These are phyloP conservation scores for Chenopodium suecicum DNA, from an alignment of 148 eudicot genomes.

Conservation along the genomic window DNA sequence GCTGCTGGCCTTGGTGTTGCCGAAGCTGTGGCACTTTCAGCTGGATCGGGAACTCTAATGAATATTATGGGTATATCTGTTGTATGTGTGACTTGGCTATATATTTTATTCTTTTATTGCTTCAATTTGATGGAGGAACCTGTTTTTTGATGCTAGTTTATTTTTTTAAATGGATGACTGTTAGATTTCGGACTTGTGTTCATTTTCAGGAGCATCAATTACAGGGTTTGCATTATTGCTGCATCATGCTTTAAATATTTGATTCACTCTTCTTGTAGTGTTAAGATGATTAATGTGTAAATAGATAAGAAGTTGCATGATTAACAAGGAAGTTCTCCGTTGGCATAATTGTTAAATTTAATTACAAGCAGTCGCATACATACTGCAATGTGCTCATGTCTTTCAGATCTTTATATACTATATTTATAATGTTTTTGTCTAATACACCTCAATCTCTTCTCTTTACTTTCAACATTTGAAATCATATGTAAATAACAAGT, in stretches of 20 bases:
- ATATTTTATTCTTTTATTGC: conserved; percentile 14
- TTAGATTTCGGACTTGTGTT: background rate
- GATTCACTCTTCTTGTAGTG: background rate
- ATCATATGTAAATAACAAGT: background rate
- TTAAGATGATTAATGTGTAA: background rate
- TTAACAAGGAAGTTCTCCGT: background rate
- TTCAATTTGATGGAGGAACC: conserved; percentile 4
- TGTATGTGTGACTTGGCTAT: conserved; percentile 66
- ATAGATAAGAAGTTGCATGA: background rate
- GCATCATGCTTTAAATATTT: background rate
- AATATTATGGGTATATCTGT: conserved; percentile 86
- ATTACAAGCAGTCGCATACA: background rate
- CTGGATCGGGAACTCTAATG: conserved; percentile 76
- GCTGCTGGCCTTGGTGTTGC: conserved; percentile 76
- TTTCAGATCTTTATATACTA: background rate
- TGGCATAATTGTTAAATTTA: background rate
- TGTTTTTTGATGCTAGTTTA: background rate
- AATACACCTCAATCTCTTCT: background rate
- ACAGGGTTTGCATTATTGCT: background rate
- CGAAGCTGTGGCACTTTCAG: conserved; percentile 78
- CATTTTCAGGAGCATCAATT: background rate
- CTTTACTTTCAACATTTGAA: background rate
- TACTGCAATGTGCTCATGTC: background rate
- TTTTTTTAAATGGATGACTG: background rate
- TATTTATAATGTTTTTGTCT: background rate